These are phyloP conservation scores for Fusarium torreyae DNA, from an alignment of 2,329 filamentous ascomycete genomes.

Conservation along the genomic window DNA sequence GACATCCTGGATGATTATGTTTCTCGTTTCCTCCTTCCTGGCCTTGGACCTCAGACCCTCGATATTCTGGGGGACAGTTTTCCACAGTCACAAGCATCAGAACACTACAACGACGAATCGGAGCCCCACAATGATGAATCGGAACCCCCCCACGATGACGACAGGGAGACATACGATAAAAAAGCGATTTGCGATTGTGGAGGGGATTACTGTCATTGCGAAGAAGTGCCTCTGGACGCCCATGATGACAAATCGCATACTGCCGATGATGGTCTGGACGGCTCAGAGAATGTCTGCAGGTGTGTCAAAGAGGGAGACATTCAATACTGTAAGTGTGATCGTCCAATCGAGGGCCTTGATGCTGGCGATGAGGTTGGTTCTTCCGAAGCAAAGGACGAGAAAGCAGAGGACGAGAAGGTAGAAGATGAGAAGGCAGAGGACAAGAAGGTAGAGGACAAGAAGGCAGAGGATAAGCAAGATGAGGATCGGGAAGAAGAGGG, in stretches of 20 bases:
- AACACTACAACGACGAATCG: too few relatives aligned
- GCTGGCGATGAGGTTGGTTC: background rate
- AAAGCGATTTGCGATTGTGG: background rate
- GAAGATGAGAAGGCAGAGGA: background rate
- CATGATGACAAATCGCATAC: background rate
- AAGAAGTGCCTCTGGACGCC: background rate
- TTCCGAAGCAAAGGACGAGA: background rate
- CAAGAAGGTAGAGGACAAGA: background rate
- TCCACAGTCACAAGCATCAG: too few relatives aligned
- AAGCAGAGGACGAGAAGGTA: background rate
- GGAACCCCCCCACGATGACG: too few relatives aligned
- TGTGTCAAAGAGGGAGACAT: background rate
- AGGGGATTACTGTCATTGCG: background rate
- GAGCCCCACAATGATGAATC: too few relatives aligned
- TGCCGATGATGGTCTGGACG: background rate
- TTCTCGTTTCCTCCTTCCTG: too few relatives aligned
- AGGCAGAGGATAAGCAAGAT: background rate
- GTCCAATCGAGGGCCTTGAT: background rate
- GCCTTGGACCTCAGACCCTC: background rate
- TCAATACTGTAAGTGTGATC: background rate
- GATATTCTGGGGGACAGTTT: too few relatives aligned
- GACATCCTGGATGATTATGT: too few relatives aligned
- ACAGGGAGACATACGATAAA: background rate
- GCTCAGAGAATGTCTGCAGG: background rate
- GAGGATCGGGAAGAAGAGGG: too few relatives aligned